Conservation (phyloP, 2,329 filamentous ascomycete genomes). For the Davidsoniella neocaledoniae region DNA sequence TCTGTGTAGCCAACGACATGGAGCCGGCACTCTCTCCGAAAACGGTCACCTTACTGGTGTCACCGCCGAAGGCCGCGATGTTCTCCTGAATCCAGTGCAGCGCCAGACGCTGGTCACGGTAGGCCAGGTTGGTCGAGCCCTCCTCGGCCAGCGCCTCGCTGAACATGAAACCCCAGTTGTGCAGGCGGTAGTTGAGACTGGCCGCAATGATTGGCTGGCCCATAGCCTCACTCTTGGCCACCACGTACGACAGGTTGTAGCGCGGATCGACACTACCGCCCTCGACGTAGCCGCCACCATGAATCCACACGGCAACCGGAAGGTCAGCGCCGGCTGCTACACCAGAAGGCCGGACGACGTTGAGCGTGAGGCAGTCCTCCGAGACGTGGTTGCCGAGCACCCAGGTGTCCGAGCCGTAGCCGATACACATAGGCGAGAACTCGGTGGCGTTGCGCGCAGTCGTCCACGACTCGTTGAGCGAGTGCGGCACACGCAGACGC, state of each 20-base stretch:
- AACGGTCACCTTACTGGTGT: conserved; percentile 29
- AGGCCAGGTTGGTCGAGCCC: conserved; percentile 32
- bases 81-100: conserved; percentile 34
- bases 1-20: conserved; percentile 31
- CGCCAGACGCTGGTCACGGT: conserved; percentile 32
- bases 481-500: conserved; percentile 34
- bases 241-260: conserved; percentile 44
- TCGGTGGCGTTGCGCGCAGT: conserved; percentile 26
- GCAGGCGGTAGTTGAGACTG: conserved; percentile 31
- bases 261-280: conserved; percentile 28
- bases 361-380: conserved; percentile 20
- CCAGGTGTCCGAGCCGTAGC: conserved; percentile 27
- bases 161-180: conserved; percentile 35
- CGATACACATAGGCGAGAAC: conserved; percentile 31
- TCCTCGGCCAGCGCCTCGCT: conserved; percentile 25
- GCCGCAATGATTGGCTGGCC: conserved; percentile 30
- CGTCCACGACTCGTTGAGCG: conserved; percentile 29
- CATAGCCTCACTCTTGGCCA: conserved; percentile 25
- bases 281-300: conserved; percentile 23
- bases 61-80: conserved; percentile 32
- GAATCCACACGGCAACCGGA: conserved; percentile 17
- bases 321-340: conserved; percentile 13
- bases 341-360: conserved; percentile 17
- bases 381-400: conserved; percentile 2
- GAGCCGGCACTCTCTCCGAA: conserved; percentile 39